Evolutionary conservation across 345 rosid species (phyloP), one percentile per base, ranked within the genome.

Genomic region (Diplotaxis tenuifolia): DNA sequence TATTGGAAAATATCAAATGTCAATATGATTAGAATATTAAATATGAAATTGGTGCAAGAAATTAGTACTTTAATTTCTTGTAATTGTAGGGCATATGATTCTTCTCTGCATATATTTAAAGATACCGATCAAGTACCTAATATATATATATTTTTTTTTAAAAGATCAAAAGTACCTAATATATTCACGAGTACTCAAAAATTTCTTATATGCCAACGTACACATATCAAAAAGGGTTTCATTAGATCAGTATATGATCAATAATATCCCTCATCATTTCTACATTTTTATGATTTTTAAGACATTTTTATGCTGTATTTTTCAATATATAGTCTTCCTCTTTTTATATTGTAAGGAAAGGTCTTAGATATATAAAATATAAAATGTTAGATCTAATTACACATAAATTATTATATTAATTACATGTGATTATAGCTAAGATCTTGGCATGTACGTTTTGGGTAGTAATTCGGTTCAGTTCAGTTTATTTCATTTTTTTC

Each of bases 81-180:
- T 55, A 42, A 53, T 32, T 28, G 79, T 40, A 47, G 53, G 64
- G 78, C 32, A 75, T 75, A 75, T 62, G 79, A 62, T 68, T 68
- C 79, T 40, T 75, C 64, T n/a, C 42, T 52, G 64, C 28, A 45
- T 42, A 50, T 67, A 59, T 59, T 45, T 11, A 32, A 67, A 47
- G 27, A 23, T 18, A 49, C 45, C 62, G 62, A 11, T 50, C 68
- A 47, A 55, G 38, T 74, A 45, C 20, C 59, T 38, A 47, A 11
- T 65, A 54, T 29, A 3, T 12, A 40, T 12, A 4, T 12, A 9
- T 36, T 32, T n/a, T n/a, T n/a, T n/a, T n/a, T n/a, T n/a, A n/a
- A n/a, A n/a, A n/a, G n/a, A n/a, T n/a, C n/a, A n/a, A 36, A 36
- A 36, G 42, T 36, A 11, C n/a, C 42, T 28, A 32, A 36, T 62